Evolutionary conservation across 2,329 filamentous ascomycete species (phyloP), one percentile per base, ranked within the genome.

Genomic region (Pezicula radicicola): DNA sequence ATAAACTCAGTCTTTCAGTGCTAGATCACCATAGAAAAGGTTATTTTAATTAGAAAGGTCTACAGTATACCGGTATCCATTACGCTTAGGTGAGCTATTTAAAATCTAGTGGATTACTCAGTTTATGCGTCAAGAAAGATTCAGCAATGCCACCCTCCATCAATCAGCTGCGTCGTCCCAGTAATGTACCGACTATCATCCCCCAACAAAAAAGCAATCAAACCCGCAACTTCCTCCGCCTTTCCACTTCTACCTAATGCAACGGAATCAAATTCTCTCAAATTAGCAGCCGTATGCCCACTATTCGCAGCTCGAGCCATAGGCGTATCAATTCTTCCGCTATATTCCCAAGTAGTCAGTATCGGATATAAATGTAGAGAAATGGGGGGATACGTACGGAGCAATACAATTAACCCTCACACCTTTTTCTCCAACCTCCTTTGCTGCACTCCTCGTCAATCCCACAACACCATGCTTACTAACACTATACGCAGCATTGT

Each of bases 391-490:
- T 33, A 56, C 57, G 40, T 49, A 57, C 55, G 55, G 57, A 41
- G 55, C 48, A 41, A 59, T 45, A 28, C 42, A 49, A 46, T 58
- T 59, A 8, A 59, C 44, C 21, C 53, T 39, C 12, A 59, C 39
- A 39, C 16, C 54, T 25, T 49, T 46, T 3, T 27, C 35, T 3
- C 61, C 60, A 4, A 50, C 46, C 41, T 71, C 68, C 40, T 64
- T 67, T 7, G 65, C 66, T 3, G 58, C 65, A 36, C 55, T 49
- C 21, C 57, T 58, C 15, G 60, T 63, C 36, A 68, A 47, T n/a
- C 63, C 63, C 27, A 67, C 60, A 9, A 70, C 64, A 8, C 61
- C 68, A 28, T 66, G 64, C 56, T 70, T 68, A 3, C 49, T 58
- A 6, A 63, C 63, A 33, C 54, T 58, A 42, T 68, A 68, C 3